Percentiles rank a stretch among this genome's conserved stretches.
phyloP scores from a whole-genome alignment of 2,329 filamentous ascomycete genomes.

The Cryoendolithus antarcticus region DNA sequence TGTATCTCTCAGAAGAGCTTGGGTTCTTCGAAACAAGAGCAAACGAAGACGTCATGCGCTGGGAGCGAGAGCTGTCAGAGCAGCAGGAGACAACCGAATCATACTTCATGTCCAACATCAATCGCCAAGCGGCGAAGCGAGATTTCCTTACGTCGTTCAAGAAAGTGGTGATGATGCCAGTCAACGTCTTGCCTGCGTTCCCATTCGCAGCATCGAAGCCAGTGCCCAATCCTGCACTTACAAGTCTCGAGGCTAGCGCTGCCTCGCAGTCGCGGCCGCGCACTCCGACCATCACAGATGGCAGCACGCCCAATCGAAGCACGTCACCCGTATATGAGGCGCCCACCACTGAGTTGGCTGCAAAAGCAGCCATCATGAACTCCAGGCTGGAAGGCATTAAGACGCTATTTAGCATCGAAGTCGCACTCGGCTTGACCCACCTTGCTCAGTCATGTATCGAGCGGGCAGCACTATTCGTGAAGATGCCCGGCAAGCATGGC shows the following conservation, averaged over 20 bases:
- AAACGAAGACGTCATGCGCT: conserved; percentile 63
- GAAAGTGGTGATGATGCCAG: conserved; percentile 98
- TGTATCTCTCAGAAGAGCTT: conserved; percentile 85
- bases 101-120: conserved; percentile 92
- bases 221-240: conserved; percentile 9
- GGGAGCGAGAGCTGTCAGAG: conserved; percentile 86
- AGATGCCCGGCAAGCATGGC: conserved; percentile 61
- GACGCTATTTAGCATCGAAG: conserved; percentile 89
- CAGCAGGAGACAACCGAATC: conserved; percentile 85
- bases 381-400: conserved; percentile 88
- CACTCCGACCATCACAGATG: conserved; percentile 14
- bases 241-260: background rate
- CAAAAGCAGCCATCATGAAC: conserved; percentile 96
- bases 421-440: conserved; percentile 81
- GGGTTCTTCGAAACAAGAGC: conserved; percentile 70
- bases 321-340: conserved; percentile 42
- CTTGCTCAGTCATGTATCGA: conserved; percentile 79
- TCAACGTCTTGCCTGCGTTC: conserved; percentile 65
- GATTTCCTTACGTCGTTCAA: conserved; percentile 95
- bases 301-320: conserved; percentile 14
- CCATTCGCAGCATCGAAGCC: conserved; percentile 41
- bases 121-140: conserved; percentile 86
- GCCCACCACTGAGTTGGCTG: conserved; percentile 81
- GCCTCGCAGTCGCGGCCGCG: conserved; percentile 10
- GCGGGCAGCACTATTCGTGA: conserved; percentile 69